These are phyloP conservation scores for Ophiostoma sp. DNA, from an alignment of 2,329 filamentous ascomycete genomes.

Conservation along the genomic window DNA sequence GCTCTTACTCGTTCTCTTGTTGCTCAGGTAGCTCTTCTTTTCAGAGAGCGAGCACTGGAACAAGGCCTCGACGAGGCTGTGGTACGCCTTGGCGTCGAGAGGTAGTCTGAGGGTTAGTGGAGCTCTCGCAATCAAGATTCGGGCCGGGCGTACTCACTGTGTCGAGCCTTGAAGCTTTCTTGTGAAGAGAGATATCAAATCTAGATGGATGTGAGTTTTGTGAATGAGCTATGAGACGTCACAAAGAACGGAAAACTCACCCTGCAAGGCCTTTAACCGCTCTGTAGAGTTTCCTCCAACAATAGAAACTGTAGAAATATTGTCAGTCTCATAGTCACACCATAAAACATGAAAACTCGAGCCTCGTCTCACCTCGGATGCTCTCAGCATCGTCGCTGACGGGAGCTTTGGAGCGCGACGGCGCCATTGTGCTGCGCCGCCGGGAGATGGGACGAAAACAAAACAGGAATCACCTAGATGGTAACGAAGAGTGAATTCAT, in stretches of 20 bases:
- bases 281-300: conserved; percentile 29
- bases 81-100: conserved; percentile 75
- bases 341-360: background rate
- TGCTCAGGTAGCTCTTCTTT: conserved; percentile 62
- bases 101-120: conserved; percentile 27
- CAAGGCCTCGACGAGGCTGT: conserved; percentile 76
- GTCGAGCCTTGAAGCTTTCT: conserved; percentile 30
- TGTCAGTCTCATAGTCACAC: background rate
- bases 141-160: conserved; percentile 22
- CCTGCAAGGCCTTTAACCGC: conserved; percentile 30
- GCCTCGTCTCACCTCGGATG: conserved; percentile 27
- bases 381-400: conserved; percentile 29
- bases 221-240: background rate
- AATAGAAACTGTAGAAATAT: conserved; percentile 26
- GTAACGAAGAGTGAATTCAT: background rate
- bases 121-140: background rate
- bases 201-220: conserved; percentile 18
- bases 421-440: conserved; percentile 26
- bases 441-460: conserved; percentile 1
- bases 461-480: background rate
- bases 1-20: conserved; percentile 48
- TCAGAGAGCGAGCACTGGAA: conserved; percentile 70
- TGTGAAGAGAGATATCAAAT: conserved; percentile 31
- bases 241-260: conserved; percentile 18
- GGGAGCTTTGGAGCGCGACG: conserved; percentile 23